Evolutionary conservation across 768 basidiomycete species (phyloP).

Genomic region (Trametes cingulata): DNA sequence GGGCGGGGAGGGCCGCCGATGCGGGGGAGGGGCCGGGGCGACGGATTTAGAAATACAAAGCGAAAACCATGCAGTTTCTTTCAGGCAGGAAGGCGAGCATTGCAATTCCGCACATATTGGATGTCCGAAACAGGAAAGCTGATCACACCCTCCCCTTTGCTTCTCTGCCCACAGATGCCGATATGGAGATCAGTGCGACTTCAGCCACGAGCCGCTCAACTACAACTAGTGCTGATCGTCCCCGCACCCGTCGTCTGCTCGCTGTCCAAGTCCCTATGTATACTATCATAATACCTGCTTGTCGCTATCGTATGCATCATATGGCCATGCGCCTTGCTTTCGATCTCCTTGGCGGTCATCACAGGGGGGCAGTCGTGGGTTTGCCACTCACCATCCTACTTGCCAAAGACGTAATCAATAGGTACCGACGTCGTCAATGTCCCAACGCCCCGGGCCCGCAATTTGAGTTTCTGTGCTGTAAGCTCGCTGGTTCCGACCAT

Average conservation of each 20-base stretch:
- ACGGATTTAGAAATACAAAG: conserved; percentile 77
- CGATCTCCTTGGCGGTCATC: background rate
- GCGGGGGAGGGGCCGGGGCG: conserved; percentile 61
- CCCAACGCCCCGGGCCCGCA: background rate
- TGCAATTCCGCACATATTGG: conserved; percentile 35
- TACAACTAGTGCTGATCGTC: conserved; percentile 1
- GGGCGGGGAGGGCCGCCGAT: conserved; percentile 56
- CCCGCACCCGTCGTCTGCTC: background rate
- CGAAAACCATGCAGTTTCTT: conserved; percentile 90
- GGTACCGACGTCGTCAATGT: background rate
- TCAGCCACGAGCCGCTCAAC: conserved; percentile 58
- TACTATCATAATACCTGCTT: conserved; percentile 9
- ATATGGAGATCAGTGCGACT: conserved; percentile 88
- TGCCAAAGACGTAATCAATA: conserved; percentile 12
- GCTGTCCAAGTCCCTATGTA: background rate
- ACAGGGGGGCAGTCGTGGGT: background rate
- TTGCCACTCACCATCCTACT: background rate
- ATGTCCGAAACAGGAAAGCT: conserved; percentile 36
- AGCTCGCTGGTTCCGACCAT: background rate
- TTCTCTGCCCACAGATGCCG: conserved; percentile 73
- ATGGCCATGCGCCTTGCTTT: background rate
- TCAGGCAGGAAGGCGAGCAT: conserved; percentile 91
- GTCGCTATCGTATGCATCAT: conserved; percentile 1
- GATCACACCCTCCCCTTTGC: conserved; percentile 37
- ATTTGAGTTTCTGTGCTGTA: background rate